Base-by-base conservation (phyloP, 257 asterid species). In the Nicotiana paniculata region DNA sequence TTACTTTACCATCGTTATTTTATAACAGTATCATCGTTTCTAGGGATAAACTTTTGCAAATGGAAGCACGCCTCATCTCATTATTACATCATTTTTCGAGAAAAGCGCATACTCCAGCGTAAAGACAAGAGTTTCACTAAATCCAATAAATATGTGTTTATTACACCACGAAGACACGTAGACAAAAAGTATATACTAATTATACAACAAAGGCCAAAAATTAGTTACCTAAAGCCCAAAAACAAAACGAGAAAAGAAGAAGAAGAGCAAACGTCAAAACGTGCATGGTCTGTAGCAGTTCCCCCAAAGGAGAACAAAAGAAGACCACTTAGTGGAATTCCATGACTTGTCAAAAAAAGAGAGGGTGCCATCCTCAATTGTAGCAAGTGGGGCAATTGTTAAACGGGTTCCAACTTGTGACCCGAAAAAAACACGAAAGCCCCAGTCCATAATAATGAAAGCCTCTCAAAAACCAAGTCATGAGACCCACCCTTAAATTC, bases 121-220 rank as follows among this genome's bases (percentile, higher is more conserved):
- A 26, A 61, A 10, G 35, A 55, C 5, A 15, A 58, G 9, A 6
- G 5, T 77, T 57, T 4, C 28, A 57, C 67, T 6, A 18, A 54
- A 26, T 11, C 32, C 55, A 32, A 32, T 33, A 61, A 61, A 61
- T 24, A 35, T 32, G 39, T 77, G 13, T 57, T 58, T 61, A 61
- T 79, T 79, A 37, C 35, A 21, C 68, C 82, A 61, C 43, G 8
- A 79, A 24, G 8, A 28, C 51, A 58, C 26, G 53, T 61, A 28
- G 15, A 46, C 59, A 46, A 21, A 64, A 28, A 11, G 7, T 24
- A 72, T 24, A n/a, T 24, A 24, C 24, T 21, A 0, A 21, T n/a
- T 46, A 21, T 48, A 48, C 79, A 48, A 6, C 39, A 48, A 74
- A 26, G 63, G 79, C 79, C 74, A 79, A 79, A 79, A 79, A 32